phyloP scores from a whole-genome alignment of 148 eudicot species.

The Cornus suecica region DNA sequence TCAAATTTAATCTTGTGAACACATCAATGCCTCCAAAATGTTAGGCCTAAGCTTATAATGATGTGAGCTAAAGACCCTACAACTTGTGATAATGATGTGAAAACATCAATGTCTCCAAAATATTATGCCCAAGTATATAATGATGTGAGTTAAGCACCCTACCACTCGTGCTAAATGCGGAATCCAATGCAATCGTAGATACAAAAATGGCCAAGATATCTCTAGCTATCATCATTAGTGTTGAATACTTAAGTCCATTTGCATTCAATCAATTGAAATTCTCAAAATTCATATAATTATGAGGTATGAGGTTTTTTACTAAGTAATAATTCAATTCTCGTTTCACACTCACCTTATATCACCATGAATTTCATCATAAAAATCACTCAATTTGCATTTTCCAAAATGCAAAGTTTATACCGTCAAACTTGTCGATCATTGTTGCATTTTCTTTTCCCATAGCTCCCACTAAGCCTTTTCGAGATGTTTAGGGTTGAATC shows the following conservation, averaged over 20 bases:
- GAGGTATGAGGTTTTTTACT: background rate
- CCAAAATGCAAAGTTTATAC: too few species aligned
- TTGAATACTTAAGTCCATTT: slow-evolving; percentile 9
- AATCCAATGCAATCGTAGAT: slow-evolving; percentile 15
- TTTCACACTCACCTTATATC: too few species aligned
- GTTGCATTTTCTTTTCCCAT: too few species aligned
- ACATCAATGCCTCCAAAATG: slow-evolving; percentile 13
- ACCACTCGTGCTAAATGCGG: slow-evolving; percentile 19
- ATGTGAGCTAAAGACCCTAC: slow-evolving; percentile 11
- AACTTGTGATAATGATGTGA: slow-evolving; percentile 13
- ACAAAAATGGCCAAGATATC: slow-evolving; percentile 12
- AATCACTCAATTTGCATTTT: too few species aligned
- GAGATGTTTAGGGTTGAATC: too few species aligned
- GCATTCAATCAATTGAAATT: slow-evolving; percentile 1
- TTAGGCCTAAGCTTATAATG: background rate
- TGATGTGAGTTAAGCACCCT: slow-evolving; percentile 9
- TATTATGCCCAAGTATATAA: background rate
- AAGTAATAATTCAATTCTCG: slow-evolving; percentile 17
- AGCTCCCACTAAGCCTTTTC: too few species aligned
- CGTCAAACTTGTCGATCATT: too few species aligned
- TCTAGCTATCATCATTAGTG: background rate
- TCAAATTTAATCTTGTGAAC: slow-evolving; percentile 5
- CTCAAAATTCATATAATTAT: slow-evolving; percentile 2
- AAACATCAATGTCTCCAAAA: slow-evolving; percentile 12
- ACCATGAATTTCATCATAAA: too few species aligned